phyloP scores from a whole-genome alignment of 2,329 filamentous ascomycete genomes.

The Colletotrichum ledebouriae region DNA sequence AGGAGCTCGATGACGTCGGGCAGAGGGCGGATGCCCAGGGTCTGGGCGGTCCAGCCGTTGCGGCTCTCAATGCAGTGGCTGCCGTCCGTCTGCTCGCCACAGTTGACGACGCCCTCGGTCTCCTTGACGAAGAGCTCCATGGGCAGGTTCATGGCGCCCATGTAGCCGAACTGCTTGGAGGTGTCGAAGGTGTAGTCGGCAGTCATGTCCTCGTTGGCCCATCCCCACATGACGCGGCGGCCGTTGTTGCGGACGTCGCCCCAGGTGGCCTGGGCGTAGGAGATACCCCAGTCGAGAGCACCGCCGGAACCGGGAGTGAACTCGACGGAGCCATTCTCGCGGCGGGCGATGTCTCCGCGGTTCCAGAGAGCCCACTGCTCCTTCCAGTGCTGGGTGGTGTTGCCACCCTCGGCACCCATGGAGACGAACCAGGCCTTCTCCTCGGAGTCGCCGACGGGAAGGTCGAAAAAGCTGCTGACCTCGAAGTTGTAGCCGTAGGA shows the following conservation, averaged over 20 bases:
- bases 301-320: constrained; percentile 39
- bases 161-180: constrained; percentile 39
- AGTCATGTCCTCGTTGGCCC: constrained; percentile 40
- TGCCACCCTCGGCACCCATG: constrained; percentile 40
- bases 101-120: constrained; percentile 39
- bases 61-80: constrained; percentile 35
- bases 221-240: constrained; percentile 42
- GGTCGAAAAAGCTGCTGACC: constrained; percentile 41
- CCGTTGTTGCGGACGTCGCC: constrained; percentile 30
- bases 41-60: constrained; percentile 37
- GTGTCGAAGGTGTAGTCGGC: constrained; percentile 26
- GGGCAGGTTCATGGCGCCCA: constrained; percentile 42
- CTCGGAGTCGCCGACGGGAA: constrained; percentile 32
- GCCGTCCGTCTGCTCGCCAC: constrained; percentile 37
- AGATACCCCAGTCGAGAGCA: constrained; percentile 42
- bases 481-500: constrained; percentile 43
- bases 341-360: constrained; percentile 39
- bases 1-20: constrained; percentile 40
- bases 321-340: constrained; percentile 42
- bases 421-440: constrained; percentile 43
- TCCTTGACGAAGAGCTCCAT: constrained; percentile 42
- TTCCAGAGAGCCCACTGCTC: constrained; percentile 43
- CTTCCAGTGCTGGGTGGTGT: constrained; percentile 42
- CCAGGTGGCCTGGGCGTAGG: constrained; percentile 43
- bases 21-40: constrained; percentile 39